Conservation (phyloP, 495 filamentous ascomycete genomes). For the Xylaria grammica region DNA sequence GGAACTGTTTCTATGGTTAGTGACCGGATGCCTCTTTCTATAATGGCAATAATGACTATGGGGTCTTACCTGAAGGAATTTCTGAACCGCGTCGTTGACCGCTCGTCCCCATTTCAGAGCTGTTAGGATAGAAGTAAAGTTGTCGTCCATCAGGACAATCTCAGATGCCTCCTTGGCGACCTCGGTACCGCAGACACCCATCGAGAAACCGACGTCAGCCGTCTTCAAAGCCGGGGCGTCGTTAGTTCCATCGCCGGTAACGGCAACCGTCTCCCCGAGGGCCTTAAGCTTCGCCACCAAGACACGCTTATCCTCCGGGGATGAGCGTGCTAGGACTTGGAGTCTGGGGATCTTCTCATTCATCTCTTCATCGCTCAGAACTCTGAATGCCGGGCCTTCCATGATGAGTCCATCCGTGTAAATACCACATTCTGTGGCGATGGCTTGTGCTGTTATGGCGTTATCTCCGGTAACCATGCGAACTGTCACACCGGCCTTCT, state of each 20-base stretch:
- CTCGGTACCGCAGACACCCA: conserved; percentile 90
- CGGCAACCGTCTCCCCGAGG: conserved; percentile 87
- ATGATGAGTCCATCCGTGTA: conserved; percentile 79
- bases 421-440: conserved; percentile 85
- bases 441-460: conserved; percentile 81
- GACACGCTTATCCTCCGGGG: conserved; percentile 82
- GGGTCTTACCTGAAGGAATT: conserved; percentile 74
- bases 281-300: conserved; percentile 82
- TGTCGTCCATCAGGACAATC: conserved; percentile 93
- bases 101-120: conserved; percentile 88
- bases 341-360: conserved; percentile 72
- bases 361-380: conserved; percentile 69
- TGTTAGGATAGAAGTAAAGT: conserved; percentile 88
- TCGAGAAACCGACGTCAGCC: conserved; percentile 89
- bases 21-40: conserved; percentile 10
- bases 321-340: conserved; percentile 84
- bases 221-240: conserved; percentile 87
- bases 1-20: conserved; percentile 64
- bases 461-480: conserved; percentile 95
- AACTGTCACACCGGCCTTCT: conserved; percentile 80
- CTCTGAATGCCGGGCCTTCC: conserved; percentile 81
- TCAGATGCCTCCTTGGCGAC: conserved; percentile 94
- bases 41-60: background rate
- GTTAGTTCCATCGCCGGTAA: conserved; percentile 93
- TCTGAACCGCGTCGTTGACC: conserved; percentile 88